phyloP scores from a whole-genome alignment of 495 filamentous ascomycete genomes.

The Saxophila tyrrhenica region DNA sequence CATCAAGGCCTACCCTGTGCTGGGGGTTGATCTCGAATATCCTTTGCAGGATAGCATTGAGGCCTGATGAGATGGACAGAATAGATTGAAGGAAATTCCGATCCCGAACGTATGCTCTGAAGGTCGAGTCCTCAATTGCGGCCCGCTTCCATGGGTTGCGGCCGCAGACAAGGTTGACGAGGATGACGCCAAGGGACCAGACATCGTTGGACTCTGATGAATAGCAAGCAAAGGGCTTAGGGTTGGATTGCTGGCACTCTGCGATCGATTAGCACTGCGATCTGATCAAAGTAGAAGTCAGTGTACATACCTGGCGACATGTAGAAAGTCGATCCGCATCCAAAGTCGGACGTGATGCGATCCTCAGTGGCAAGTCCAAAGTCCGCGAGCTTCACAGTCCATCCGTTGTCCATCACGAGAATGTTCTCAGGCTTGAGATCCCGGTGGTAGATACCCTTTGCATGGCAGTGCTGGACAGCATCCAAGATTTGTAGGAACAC shows the following conservation, averaged over 20 bases:
- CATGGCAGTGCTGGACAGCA: slow-evolving; percentile 93
- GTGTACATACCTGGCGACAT: slow-evolving; percentile 84
- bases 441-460: slow-evolving; percentile 87
- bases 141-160: slow-evolving; percentile 98
- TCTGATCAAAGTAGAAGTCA: slow-evolving; percentile 8
- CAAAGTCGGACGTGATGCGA: slow-evolving; percentile 79
- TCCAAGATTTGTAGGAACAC: slow-evolving; percentile 95
- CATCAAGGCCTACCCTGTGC: slow-evolving; percentile 72
- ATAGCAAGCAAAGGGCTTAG: slow-evolving; percentile 69
- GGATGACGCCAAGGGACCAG: slow-evolving; percentile 93
- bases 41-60: slow-evolving; percentile 75
- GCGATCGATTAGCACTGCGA: slow-evolving; percentile 7
- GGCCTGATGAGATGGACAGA: slow-evolving; percentile 77
- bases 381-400: slow-evolving; percentile 89
- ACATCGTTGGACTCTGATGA: slow-evolving; percentile 91
- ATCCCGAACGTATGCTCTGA: slow-evolving; percentile 80
- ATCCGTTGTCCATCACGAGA: slow-evolving; percentile 74
- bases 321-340: slow-evolving; percentile 97
- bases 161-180: slow-evolving; percentile 95
- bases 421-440: slow-evolving; percentile 99
- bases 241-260: slow-evolving; percentile 90
- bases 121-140: slow-evolving; percentile 85
- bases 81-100: slow-evolving; percentile 85
- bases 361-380: slow-evolving; percentile 90
- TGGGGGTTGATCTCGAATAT: slow-evolving; percentile 85